Evolutionary conservation across 768 basidiomycete genomes (phyloP).

Genomic region (Saitozyma sp.): DNA sequence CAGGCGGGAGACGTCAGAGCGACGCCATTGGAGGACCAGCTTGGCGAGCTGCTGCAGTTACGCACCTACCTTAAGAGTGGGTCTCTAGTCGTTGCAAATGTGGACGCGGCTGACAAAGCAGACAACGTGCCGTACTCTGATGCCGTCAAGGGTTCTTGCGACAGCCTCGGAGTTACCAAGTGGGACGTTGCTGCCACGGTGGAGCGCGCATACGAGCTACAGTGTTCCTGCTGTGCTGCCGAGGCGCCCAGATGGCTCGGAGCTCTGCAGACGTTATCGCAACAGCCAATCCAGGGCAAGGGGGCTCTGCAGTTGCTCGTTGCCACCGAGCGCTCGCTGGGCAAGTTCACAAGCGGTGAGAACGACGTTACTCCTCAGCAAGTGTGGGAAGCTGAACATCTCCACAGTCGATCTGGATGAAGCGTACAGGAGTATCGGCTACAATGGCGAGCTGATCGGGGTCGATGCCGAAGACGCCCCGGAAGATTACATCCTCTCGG

Average conservation of each 20-base stretch:
- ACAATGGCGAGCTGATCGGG: conserved; percentile 14
- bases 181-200: conserved; percentile 26
- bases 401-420: conserved; percentile 26
- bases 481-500: conserved; percentile 30
- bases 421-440: conserved; percentile 40
- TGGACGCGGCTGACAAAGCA: conserved; percentile 1
- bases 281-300: conserved; percentile 15
- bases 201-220: conserved; percentile 32
- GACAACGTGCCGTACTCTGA: background rate
- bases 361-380: background rate
- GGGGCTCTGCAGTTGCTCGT: conserved; percentile 30
- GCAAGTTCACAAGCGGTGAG: conserved; percentile 30
- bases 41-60: conserved; percentile 9
- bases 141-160: conserved; percentile 1
- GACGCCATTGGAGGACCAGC: conserved; percentile 11
- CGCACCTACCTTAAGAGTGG: conserved; percentile 24
- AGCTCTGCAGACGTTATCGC: conserved; percentile 29
- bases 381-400: conserved; percentile 6
- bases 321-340: conserved; percentile 35
- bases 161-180: conserved; percentile 26
- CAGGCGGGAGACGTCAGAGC: background rate
- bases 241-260: conserved; percentile 28
- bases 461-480: conserved; percentile 34
- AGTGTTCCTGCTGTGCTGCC: conserved; percentile 14
- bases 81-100: background rate